Evolutionary conservation across 2,329 filamentous ascomycete species (phyloP).

Genomic region (Trichoderma oligosporum): DNA sequence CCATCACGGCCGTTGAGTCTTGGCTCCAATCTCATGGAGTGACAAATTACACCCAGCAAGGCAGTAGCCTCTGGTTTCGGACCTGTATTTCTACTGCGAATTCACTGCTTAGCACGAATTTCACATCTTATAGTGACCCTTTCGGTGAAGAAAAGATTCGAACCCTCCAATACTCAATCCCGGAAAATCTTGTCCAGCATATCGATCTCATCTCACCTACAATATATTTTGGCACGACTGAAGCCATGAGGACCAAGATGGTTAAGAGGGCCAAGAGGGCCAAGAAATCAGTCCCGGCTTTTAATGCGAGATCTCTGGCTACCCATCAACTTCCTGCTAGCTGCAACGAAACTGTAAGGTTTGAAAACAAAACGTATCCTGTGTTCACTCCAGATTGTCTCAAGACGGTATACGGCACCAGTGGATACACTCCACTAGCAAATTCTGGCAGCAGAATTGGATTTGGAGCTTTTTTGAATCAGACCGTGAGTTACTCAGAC

Average conservation of each 20-base stretch:
- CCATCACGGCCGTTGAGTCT: neutral
- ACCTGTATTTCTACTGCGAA: constrained; percentile 9
- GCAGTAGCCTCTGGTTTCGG: neutral
- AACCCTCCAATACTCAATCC: constrained; percentile 22
- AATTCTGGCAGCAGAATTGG: constrained; percentile 17
- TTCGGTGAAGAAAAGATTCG: constrained; percentile 7
- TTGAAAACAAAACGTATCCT: neutral
- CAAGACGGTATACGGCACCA: constrained; percentile 18
- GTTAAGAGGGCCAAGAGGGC: neutral
- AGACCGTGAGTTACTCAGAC: constrained; percentile 17
- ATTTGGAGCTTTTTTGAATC: constrained; percentile 19
- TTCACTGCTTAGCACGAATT: constrained; percentile 6
- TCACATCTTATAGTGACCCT: neutral
- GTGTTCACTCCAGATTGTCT: constrained; percentile 19
- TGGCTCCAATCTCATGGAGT: constrained; percentile 13
- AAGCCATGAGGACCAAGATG: neutral
- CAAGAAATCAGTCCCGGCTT: neutral
- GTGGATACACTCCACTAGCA: constrained; percentile 19
- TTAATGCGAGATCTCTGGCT: neutral
- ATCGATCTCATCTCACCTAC: constrained; percentile 22
- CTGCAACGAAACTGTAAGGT: constrained; percentile 2
- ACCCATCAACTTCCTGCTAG: neutral
- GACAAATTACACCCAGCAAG: neutral
- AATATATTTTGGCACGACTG: constrained; percentile 18
- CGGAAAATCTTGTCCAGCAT: constrained; percentile 18